Conservation (phyloP, 2,329 filamentous ascomycete species). For the Fusarium gaditjirri region DNA sequence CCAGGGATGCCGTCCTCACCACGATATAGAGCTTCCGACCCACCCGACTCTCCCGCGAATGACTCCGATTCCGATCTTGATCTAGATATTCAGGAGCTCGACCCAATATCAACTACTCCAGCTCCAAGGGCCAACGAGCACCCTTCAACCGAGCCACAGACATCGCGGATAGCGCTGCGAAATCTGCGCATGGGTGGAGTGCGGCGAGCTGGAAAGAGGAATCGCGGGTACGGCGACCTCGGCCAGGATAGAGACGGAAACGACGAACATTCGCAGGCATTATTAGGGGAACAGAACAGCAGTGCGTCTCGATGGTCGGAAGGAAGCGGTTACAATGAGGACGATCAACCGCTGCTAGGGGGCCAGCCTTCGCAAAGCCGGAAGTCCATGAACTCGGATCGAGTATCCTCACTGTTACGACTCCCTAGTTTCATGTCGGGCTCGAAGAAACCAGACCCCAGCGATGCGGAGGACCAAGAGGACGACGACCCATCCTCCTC, state of each 20-base stretch:
- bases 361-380: slow-evolving; percentile 46
- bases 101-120: slow-evolving; percentile 64
- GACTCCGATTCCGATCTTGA: slow-evolving; percentile 82
- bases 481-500: slow-evolving; percentile 75
- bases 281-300: slow-evolving; percentile 72
- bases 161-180: slow-evolving; percentile 75
- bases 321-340: slow-evolving; percentile 72
- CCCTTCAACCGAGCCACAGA: slow-evolving; percentile 54
- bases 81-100: slow-evolving; percentile 82
- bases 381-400: slow-evolving; percentile 45
- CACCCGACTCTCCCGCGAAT: slow-evolving; percentile 71
- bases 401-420: slow-evolving; percentile 63
- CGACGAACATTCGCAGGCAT: slow-evolving; percentile 73
- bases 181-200: slow-evolving; percentile 74
- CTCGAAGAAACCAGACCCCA: slow-evolving; percentile 47
- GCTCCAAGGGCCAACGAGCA: slow-evolving; percentile 47
- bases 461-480: slow-evolving; percentile 60
- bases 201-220: slow-evolving; percentile 66
- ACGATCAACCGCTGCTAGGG: slow-evolving; percentile 75
- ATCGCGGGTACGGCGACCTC: slow-evolving; percentile 69
- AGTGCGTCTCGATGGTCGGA: slow-evolving; percentile 67
- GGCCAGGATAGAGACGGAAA: slow-evolving; percentile 65
- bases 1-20: slow-evolving; percentile 68
- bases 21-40: slow-evolving; percentile 64
- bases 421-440: slow-evolving; percentile 75